phyloP scores from a whole-genome alignment of 306 rosid genomes.

The Phaseolus lunatus region DNA sequence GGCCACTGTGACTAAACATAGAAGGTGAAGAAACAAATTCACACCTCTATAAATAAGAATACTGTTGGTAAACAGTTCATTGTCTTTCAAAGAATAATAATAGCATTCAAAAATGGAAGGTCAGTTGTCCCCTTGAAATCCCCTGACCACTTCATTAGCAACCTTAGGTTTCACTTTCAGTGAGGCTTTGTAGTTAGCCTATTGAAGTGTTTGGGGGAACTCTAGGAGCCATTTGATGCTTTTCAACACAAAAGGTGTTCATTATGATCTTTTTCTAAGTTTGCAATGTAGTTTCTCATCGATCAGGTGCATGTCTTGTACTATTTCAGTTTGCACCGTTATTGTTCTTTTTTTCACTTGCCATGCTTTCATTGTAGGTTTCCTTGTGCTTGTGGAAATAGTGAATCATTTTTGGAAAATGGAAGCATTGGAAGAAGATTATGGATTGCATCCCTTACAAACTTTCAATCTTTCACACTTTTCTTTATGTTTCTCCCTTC shows the following conservation, averaged over 20 bases:
- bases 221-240: slow-evolving; percentile 16
- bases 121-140: slow-evolving; percentile 20
- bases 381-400: neutral
- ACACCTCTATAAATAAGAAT: neutral
- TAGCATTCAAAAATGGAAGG: neutral
- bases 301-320: neutral
- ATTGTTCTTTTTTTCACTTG: neutral
- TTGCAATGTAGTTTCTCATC: neutral
- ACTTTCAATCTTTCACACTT: too few relatives aligned
- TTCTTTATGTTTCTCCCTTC: too few relatives aligned
- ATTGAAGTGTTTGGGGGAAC: slow-evolving; percentile 34
- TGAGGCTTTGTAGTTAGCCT: neutral
- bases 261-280: neutral
- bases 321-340: neutral
- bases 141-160: slow-evolving; percentile 16
- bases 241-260: neutral
- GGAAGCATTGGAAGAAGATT: too few relatives aligned
- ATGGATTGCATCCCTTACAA: too few relatives aligned
- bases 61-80: neutral
- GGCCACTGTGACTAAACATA: neutral
- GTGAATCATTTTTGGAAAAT: neutral
- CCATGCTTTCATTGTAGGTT: neutral
- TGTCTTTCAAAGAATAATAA: neutral
- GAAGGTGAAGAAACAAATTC: neutral
- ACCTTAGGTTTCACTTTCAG: neutral